A percentile compares a stretch with the other conserved stretches of the same genome.
These are phyloP conservation scores for Rhynchospora tenuis DNA, from an alignment of 176 grass and related monocot species.

Conservation along the genomic window DNA sequence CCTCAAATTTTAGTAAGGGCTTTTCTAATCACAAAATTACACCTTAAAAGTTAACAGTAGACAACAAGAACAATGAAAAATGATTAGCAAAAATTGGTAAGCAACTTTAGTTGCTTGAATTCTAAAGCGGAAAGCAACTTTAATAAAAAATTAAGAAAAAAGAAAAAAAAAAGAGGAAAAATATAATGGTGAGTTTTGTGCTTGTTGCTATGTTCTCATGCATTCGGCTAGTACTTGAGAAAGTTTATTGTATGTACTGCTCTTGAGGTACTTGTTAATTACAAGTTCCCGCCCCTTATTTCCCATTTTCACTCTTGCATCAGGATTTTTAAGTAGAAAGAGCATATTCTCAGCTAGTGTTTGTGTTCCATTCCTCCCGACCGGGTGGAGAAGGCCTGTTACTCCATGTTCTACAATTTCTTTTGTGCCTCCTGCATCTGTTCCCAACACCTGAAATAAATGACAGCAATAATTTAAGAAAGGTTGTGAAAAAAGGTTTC, in stretches of 20 bases:
- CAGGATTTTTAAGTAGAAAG: constrained; percentile 33
- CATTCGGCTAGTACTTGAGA: constrained; percentile 32
- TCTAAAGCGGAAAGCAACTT: too few relatives aligned
- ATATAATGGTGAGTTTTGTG: not conserved
- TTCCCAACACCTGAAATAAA: constrained; percentile 34
- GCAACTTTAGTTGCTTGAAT: not conserved
- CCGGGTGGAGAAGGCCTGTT: constrained; percentile 39
- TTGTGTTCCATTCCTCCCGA: constrained; percentile 28
- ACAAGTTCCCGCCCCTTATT: constrained; percentile 35
- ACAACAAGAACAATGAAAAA: not conserved
- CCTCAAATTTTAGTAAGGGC: not conserved
- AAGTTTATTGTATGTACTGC: constrained; percentile 32
- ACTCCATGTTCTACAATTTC: constrained; percentile 39
- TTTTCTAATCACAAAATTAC: not conserved
- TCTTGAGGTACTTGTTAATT: constrained; percentile 42
- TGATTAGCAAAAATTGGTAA: not conserved
- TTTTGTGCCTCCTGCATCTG: constrained; percentile 38
- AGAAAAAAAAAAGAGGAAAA: not conserved
- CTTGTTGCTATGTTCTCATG: constrained; percentile 28
- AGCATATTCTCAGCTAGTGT: constrained; percentile 35
- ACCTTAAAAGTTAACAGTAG: constrained; percentile 1
- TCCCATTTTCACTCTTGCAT: constrained; percentile 33
- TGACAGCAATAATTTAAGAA: not conserved
- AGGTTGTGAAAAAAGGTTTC: not conserved
- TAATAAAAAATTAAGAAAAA: not conserved